phyloP scores from a whole-genome alignment of 768 basidiomycete species.

The Paxillus involutus region DNA sequence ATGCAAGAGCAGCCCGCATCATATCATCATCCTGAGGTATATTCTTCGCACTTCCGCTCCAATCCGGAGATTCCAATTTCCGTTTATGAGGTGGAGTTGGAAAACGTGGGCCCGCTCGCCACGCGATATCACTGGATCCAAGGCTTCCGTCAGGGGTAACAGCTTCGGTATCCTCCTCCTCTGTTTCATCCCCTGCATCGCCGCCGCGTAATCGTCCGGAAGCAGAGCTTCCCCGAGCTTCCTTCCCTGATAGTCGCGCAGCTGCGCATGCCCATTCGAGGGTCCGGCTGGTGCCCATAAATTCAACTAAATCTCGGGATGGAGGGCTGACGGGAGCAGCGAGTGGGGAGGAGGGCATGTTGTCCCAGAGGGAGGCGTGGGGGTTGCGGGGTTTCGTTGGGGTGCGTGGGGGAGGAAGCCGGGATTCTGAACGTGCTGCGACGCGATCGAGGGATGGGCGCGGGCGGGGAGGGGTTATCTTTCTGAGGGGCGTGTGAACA shows the following conservation, averaged over 20 bases:
- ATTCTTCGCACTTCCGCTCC: conserved; percentile 7
- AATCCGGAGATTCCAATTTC: neutral
- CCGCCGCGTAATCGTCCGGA: conserved; percentile 8
- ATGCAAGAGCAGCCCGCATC: conserved; percentile 67
- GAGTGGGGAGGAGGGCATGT: conserved; percentile 45
- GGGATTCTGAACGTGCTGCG: conserved; percentile 31
- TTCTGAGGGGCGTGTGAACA: conserved; percentile 26
- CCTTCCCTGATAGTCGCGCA: conserved; percentile 49
- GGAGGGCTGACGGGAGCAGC: conserved; percentile 34
- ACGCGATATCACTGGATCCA: conserved; percentile 40
- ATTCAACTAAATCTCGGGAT: conserved; percentile 31
- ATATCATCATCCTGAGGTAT: conserved; percentile 56
- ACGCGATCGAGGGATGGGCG: conserved; percentile 33
- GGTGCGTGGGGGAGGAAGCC: conserved; percentile 28
- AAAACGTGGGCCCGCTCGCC: conserved; percentile 22
- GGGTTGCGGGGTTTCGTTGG: conserved; percentile 31
- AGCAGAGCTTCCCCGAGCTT: conserved; percentile 18
- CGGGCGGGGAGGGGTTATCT: conserved; percentile 28
- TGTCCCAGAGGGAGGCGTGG: conserved; percentile 29
- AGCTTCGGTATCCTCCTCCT: conserved; percentile 64
- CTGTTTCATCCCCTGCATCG: conserved; percentile 49
- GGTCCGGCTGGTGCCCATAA: conserved; percentile 26
- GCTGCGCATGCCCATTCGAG: conserved; percentile 39
- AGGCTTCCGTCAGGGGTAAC: conserved; percentile 62
- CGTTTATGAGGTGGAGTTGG: conserved; percentile 1